A percentile compares a stretch with the other conserved stretches of the same genome.
Conservation (phyloP, 73 alveolate species). For the Paramecium biaurelia region DNA sequence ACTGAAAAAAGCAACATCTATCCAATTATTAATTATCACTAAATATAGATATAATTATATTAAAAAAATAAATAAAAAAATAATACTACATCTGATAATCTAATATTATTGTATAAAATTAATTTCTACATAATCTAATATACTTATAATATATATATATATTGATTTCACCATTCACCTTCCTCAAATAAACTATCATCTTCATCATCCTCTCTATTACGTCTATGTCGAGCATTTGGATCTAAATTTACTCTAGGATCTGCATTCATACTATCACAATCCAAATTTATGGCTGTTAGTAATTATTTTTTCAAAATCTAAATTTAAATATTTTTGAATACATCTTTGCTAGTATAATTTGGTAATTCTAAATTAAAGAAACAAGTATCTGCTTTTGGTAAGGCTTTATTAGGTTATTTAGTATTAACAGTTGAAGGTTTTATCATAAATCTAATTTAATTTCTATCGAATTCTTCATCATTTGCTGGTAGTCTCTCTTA, state of each 20-base stretch:
- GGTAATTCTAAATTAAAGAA: conserved; percentile 98
- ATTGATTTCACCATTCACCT: not conserved
- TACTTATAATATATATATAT: not conserved
- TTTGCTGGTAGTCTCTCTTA: conserved; percentile 97
- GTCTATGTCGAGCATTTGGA: conserved; percentile 57
- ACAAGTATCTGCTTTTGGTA: conserved; percentile 99
- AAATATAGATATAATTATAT: too few relatives aligned
- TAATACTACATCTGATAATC: not conserved
- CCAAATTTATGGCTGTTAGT: conserved; percentile 88
- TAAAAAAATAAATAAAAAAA: too few relatives aligned
- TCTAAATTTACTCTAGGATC: conserved; percentile 68
- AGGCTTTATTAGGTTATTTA: conserved; percentile 83
- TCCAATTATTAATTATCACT: not conserved
- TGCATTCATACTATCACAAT: conserved; percentile 95
- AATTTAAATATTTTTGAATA: not conserved
- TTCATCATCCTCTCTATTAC: conserved; percentile 35
- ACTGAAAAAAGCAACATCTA: not conserved
- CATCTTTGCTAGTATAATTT: conserved; percentile 84
- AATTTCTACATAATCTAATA: not conserved
- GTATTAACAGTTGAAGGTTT: conserved; percentile 82
- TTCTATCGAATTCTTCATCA: conserved; percentile 96
- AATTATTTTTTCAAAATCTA: conserved; percentile 80
- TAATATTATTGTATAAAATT: too few relatives aligned
- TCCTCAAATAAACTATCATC: conserved; percentile 6
- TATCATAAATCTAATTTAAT: conserved; percentile 92